phyloP scores from a whole-genome alignment of 495 filamentous ascomycete genomes.

The Sabuloglossum arenarium region DNA sequence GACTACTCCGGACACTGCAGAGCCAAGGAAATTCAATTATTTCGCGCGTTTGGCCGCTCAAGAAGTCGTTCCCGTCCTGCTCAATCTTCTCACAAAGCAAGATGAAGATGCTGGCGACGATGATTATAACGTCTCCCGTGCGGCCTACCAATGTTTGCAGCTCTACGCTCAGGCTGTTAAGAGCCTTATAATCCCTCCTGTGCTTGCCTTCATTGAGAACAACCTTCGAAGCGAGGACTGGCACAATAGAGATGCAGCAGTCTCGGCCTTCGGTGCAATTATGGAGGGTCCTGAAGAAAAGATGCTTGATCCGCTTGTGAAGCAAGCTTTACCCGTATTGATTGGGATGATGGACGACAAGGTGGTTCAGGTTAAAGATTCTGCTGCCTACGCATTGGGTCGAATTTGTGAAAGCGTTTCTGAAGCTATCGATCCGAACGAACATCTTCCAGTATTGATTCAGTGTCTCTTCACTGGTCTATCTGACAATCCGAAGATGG shows the following conservation, averaged over 20 bases:
- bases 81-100: conserved; percentile 79
- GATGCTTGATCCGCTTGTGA: conserved; percentile 73
- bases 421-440: conserved; percentile 62
- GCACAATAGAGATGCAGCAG: conserved; percentile 82
- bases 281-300: conserved; percentile 95
- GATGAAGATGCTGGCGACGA: conserved; percentile 93
- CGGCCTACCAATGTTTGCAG: conserved; percentile 89
- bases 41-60: conserved; percentile 75
- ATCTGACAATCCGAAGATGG: conserved; percentile 87
- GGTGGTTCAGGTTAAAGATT: conserved; percentile 80
- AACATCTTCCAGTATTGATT: conserved; percentile 68
- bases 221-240: conserved; percentile 82
- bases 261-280: conserved; percentile 95
- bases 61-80: conserved; percentile 81
- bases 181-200: conserved; percentile 55
- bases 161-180: conserved; percentile 85
- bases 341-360: conserved; percentile 92
- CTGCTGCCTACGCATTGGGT: conserved; percentile 89
- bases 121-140: conserved; percentile 90
- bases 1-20: conserved; percentile 45
- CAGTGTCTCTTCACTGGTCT: conserved; percentile 76
- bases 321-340: conserved; percentile 76
- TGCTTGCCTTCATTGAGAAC: conserved; percentile 74
- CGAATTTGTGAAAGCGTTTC: conserved; percentile 85
- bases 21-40: conserved; percentile 75